phyloP scores from a whole-genome alignment of 306 rosid species.

The Inga laurina region DNA sequence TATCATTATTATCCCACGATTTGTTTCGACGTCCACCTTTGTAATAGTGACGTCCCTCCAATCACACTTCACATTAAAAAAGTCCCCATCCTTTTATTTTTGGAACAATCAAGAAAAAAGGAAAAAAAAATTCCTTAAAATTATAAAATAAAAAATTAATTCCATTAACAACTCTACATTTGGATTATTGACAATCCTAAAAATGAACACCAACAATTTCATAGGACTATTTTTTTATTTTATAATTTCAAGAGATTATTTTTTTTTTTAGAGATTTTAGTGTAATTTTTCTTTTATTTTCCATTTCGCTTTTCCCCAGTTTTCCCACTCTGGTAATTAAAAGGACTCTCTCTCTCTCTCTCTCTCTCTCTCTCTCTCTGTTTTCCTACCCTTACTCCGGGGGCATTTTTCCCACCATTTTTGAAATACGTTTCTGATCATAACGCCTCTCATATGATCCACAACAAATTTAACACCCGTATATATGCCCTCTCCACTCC shows the following conservation, averaged over 20 bases:
- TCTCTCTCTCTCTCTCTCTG: no score
- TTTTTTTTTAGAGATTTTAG: no score
- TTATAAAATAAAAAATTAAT: no score
- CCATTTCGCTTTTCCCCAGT: not conserved
- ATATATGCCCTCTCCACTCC: no score
- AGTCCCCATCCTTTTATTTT: not conserved
- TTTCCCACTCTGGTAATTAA: not conserved
- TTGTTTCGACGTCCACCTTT: conserved; percentile 33
- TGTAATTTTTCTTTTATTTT: not conserved
- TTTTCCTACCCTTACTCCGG: not conserved
- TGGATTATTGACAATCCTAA: no score
- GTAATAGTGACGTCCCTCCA: conserved; percentile 36
- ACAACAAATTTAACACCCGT: no score
- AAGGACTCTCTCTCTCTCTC: no score
- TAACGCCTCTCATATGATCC: not conserved
- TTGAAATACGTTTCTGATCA: not conserved
- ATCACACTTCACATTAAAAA: not conserved
- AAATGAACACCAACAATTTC: no score
- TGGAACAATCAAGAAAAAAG: not conserved
- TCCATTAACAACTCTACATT: no score
- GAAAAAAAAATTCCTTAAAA: no score
- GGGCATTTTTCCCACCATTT: not conserved
- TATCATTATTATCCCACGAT: conserved; percentile 41
- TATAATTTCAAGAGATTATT: no score
- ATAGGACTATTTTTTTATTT: no score